Conservation (phyloP, 1,284 basidiomycete genomes). For the Lentinus polychrous region DNA sequence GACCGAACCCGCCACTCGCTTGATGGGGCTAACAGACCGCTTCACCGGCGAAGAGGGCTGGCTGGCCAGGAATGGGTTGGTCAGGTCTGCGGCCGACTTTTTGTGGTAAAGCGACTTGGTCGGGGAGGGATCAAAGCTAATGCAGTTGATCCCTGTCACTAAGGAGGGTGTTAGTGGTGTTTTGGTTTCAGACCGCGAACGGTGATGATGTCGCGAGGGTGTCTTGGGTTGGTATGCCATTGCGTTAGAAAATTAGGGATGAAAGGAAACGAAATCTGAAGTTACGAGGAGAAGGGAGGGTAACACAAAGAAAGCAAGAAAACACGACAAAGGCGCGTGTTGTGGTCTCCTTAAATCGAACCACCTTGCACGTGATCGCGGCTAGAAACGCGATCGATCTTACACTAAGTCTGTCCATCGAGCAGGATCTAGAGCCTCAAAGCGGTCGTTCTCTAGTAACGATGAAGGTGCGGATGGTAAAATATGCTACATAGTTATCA, state of each 20-base stretch:
- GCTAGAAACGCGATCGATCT: not conserved
- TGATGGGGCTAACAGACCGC: constrained; percentile 56
- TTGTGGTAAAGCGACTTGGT: constrained; percentile 12
- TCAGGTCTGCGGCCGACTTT: constrained; percentile 29
- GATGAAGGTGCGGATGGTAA: no score
- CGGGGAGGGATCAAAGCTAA: constrained; percentile 39
- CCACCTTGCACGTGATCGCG: constrained; percentile 4
- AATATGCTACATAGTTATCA: no score
- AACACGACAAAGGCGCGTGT: constrained; percentile 3
- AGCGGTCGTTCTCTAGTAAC: no score
- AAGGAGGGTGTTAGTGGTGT: constrained; percentile 68
- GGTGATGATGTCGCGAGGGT: constrained; percentile 43
- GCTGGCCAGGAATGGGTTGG: constrained; percentile 50
- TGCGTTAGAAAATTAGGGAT: not conserved
- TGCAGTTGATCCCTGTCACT: constrained; percentile 45
- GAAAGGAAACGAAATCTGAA: not conserved
- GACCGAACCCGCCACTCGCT: constrained; percentile 37
- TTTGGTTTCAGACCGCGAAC: constrained; percentile 63
- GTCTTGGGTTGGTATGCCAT: constrained; percentile 47
- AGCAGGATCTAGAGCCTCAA: no score
- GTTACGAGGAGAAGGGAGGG: not conserved
- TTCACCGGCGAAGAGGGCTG: constrained; percentile 16
- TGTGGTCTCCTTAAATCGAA: constrained; percentile 2
- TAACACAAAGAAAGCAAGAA: not conserved
- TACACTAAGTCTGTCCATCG: no score